phyloP scores from a whole-genome alignment of 2,329 filamentous ascomycete genomes.

The Cladosporium halotolerans region DNA sequence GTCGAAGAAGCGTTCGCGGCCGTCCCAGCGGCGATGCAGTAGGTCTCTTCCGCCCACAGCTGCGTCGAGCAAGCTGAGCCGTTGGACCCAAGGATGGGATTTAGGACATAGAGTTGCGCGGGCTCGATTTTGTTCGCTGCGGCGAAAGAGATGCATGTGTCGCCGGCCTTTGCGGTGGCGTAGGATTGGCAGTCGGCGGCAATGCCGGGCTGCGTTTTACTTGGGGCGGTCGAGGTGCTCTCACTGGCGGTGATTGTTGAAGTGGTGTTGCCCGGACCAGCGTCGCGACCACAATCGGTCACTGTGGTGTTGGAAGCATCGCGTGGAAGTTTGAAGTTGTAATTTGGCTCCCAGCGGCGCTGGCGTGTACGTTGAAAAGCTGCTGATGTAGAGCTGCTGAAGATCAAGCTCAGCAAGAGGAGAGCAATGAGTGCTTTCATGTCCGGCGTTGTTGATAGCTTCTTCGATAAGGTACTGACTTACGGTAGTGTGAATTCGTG shows the following conservation, averaged over 20 bases:
- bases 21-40: conserved; percentile 7
- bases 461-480: too few relatives aligned
- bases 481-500: too few relatives aligned
- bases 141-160: conserved; percentile 1
- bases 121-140: neutral
- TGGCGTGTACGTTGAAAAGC: neutral
- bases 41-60: conserved; percentile 11
- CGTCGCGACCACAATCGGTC: conserved; percentile 15
- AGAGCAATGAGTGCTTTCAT: neutral
- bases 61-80: conserved; percentile 10
- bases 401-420: neutral
- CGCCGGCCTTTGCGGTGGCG: neutral
- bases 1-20: neutral
- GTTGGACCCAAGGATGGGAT: conserved; percentile 11
- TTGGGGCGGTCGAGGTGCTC: neutral
- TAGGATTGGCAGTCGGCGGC: conserved; percentile 20
- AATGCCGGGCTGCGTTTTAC: conserved; percentile 22
- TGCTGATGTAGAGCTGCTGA: neutral
- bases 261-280: neutral
- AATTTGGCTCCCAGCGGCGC: neutral
- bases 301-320: neutral
- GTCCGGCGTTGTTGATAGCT: too few relatives aligned
- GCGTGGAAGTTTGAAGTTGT: neutral
- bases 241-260: conserved; percentile 1
- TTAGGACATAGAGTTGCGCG: conserved; percentile 12